phyloP scores from a whole-genome alignment of 31 red algal genomes.

The Odonthalia washingtoniensis region DNA sequence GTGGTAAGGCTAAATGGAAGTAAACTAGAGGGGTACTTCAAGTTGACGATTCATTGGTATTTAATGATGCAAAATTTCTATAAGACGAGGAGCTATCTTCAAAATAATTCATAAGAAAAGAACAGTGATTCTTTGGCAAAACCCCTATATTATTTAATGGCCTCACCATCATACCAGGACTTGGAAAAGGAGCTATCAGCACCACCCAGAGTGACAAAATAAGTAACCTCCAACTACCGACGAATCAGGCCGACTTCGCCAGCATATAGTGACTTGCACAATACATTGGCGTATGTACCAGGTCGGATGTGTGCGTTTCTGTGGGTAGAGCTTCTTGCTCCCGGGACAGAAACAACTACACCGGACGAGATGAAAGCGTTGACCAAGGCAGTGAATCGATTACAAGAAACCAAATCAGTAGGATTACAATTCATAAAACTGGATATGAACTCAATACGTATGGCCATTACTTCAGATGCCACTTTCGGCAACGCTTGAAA shows the following conservation, averaged over 20 bases:
- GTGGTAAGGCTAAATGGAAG: no score
- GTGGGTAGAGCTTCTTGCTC: slow-evolving; percentile 7
- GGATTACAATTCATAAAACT: not conserved
- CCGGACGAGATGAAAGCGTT: not conserved
- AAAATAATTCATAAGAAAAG: no score
- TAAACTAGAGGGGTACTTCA: no score
- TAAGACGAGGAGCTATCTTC: no score
- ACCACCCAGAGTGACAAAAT: slow-evolving; percentile 32
- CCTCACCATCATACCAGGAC: no score
- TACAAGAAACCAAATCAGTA: not conserved
- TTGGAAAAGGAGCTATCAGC: no score
- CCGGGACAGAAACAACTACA: not conserved
- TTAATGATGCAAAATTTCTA: no score
- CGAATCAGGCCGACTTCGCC: not conserved
- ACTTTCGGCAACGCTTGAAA: no score
- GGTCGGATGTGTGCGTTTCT: slow-evolving; percentile 7
- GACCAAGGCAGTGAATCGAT: not conserved
- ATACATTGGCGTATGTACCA: no score
- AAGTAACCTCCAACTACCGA: not conserved
- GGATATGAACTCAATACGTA: not conserved
- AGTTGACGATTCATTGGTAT: no score
- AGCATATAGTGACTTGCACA: slow-evolving; percentile 6
- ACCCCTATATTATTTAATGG: no score
- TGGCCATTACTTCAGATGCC: slow-evolving; percentile 1
- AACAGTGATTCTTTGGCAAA: no score